A percentile compares a stretch with the other conserved stretches of the same genome.
Conservation (phyloP, 352 stramenopile genomes). For the Phytophthora tentaculata region DNA sequence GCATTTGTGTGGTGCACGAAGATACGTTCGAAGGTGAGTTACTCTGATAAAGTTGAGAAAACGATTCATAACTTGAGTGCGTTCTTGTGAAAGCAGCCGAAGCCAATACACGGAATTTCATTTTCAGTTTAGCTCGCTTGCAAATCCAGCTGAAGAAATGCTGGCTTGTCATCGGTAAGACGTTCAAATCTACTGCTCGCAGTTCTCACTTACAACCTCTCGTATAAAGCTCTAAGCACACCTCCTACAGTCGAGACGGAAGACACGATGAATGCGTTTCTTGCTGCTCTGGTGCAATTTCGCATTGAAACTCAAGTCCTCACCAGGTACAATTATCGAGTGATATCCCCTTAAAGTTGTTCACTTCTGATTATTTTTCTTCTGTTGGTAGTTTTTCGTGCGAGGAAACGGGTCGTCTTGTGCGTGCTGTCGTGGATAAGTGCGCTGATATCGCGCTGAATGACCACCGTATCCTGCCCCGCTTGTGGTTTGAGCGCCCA, state of each 20-base stretch:
- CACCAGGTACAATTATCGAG: slow-evolving; percentile 37
- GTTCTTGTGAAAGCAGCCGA: slow-evolving; percentile 37
- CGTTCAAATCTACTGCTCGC: background rate
- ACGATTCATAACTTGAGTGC: background rate
- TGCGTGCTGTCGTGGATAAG: slow-evolving; percentile 59
- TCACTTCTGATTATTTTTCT: background rate
- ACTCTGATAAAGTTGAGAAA: background rate
- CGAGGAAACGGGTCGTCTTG: slow-evolving; percentile 44
- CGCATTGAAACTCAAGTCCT: slow-evolving; percentile 55
- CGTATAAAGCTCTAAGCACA: slow-evolving; percentile 1
- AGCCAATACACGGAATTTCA: slow-evolving; percentile 48
- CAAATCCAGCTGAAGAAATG: slow-evolving; percentile 68
- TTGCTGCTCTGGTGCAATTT: slow-evolving; percentile 69
- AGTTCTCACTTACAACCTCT: background rate
- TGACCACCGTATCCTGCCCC: slow-evolving; percentile 51
- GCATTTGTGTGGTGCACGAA: slow-evolving; percentile 48
- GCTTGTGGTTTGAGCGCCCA: slow-evolving; percentile 76
- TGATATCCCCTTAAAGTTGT: background rate
- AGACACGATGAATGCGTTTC: slow-evolving; percentile 45
- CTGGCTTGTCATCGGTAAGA: slow-evolving; percentile 70
- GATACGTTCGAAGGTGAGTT: slow-evolving; percentile 50
- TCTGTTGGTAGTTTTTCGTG: slow-evolving; percentile 28
- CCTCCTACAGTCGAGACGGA: slow-evolving; percentile 13
- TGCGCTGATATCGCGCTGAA: slow-evolving; percentile 60
- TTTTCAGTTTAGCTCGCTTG: slow-evolving; percentile 62